Evolutionary conservation across 768 basidiomycete genomes (phyloP).

Genomic region (Termitomyces eurrhizus): DNA sequence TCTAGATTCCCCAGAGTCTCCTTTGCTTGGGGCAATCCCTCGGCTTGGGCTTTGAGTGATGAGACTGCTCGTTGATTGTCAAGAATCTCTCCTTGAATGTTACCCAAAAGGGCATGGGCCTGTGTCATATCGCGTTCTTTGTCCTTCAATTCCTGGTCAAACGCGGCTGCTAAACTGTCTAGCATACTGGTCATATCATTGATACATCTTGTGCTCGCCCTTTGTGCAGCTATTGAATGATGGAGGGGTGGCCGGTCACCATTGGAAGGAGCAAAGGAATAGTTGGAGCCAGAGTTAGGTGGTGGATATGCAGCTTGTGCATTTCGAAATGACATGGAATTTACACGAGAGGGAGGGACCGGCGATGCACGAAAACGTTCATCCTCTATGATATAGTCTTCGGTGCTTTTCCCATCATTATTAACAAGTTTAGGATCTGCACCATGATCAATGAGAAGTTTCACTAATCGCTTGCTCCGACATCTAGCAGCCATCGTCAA

Average conservation of each 20-base stretch:
- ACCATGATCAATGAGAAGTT: conserved; percentile 92
- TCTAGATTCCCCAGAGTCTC: conserved; percentile 59
- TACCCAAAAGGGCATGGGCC: conserved; percentile 79
- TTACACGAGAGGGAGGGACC: conserved; percentile 62
- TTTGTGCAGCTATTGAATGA: conserved; percentile 80
- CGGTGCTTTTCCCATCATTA: conserved; percentile 92
- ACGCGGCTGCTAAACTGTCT: conserved; percentile 82
- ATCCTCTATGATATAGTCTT: conserved; percentile 98
- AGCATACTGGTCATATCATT: conserved; percentile 85
- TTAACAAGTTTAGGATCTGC: conserved; percentile 95
- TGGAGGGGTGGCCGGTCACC: conserved; percentile 74
- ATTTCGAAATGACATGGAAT: conserved; percentile 71
- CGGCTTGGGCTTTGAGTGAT: conserved; percentile 67
- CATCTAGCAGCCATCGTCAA: conserved; percentile 95
- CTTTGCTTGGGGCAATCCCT: conserved; percentile 59
- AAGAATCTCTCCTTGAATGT: conserved; percentile 86
- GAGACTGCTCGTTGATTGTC: conserved; percentile 76
- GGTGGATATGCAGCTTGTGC: conserved; percentile 57
- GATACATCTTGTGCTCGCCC: conserved; percentile 79
- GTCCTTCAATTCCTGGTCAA: conserved; percentile 87
- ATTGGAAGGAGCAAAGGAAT: conserved; percentile 44
- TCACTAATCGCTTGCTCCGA: conserved; percentile 91
- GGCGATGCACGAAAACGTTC: conserved; percentile 95
- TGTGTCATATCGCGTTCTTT: conserved; percentile 91
- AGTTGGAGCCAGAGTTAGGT: conserved; percentile 14